phyloP scores from a whole-genome alignment of 139 green algal species.

The Coelastrella sp. region DNA sequence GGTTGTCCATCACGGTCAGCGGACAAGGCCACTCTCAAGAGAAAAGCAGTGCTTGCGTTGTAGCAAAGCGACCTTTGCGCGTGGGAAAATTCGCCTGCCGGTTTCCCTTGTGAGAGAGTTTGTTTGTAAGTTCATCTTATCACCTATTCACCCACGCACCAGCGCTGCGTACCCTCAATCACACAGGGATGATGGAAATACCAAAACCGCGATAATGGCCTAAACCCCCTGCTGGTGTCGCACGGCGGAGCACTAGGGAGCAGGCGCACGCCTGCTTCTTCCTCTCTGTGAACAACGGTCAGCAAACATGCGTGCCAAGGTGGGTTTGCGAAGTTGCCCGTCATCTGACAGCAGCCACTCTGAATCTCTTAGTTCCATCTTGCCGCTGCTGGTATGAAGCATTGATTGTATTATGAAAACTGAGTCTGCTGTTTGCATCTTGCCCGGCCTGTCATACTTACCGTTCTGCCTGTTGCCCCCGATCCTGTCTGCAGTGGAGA shows the following conservation, averaged over 20 bases:
- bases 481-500: constrained; percentile 61
- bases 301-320: constrained; percentile 52
- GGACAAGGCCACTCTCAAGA: too few species aligned
- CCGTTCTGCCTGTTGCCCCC: background rate
- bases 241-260: background rate
- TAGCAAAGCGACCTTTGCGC: too few species aligned
- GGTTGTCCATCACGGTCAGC: too few species aligned
- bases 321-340: background rate
- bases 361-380: background rate
- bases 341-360: background rate
- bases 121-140: too few species aligned
- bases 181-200: too few species aligned
- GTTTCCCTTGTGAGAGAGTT: too few species aligned
- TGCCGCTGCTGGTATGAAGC: background rate
- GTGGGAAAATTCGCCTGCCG: too few species aligned
- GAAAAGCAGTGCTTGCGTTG: too few species aligned
- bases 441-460: background rate
- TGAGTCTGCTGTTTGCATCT: background rate
- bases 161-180: too few species aligned
- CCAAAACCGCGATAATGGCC: too few species aligned
- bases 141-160: too few species aligned
- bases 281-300: constrained; percentile 1
- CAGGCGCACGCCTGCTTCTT: background rate
- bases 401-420: background rate
- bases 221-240: background rate